Conservation (phyloP, 2,329 filamentous ascomycete genomes). For the Xylaria hypoxylon region DNA sequence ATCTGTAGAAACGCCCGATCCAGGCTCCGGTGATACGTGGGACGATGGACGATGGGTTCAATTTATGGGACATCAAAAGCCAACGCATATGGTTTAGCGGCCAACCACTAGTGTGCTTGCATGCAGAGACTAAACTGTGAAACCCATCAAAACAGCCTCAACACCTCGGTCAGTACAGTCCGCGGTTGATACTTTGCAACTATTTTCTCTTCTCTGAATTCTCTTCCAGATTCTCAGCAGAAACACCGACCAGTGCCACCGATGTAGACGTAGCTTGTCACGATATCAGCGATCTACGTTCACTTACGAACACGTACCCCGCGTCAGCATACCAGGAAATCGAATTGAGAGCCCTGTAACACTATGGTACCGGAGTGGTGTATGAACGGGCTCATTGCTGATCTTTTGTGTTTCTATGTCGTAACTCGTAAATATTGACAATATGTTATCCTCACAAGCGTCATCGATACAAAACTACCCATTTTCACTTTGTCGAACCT, state of each 20-base stretch:
- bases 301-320: not conserved
- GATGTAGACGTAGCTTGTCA: not conserved
- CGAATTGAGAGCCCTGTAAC: not conserved
- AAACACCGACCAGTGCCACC: not conserved
- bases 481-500: not conserved
- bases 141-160: conserved; percentile 24
- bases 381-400: not conserved
- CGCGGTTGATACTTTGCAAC: not conserved
- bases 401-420: not conserved
- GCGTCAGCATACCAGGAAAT: conserved; percentile 12
- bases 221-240: not conserved
- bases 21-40: conserved; percentile 20
- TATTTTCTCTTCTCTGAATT: not conserved
- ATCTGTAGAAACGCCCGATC: conserved; percentile 17
- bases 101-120: conserved; percentile 17
- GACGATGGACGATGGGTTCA: conserved; percentile 18
- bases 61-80: conserved; percentile 18
- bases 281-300: not conserved
- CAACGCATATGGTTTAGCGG: conserved; percentile 24
- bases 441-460: not conserved
- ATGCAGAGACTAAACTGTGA: conserved; percentile 25
- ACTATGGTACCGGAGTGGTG: not conserved
- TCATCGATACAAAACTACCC: not conserved
- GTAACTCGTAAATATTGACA: not conserved
- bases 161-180: conserved; percentile 15